Base-by-base conservation (phyloP, 345 rosid species). In the Dimocarpus longan region DNA sequence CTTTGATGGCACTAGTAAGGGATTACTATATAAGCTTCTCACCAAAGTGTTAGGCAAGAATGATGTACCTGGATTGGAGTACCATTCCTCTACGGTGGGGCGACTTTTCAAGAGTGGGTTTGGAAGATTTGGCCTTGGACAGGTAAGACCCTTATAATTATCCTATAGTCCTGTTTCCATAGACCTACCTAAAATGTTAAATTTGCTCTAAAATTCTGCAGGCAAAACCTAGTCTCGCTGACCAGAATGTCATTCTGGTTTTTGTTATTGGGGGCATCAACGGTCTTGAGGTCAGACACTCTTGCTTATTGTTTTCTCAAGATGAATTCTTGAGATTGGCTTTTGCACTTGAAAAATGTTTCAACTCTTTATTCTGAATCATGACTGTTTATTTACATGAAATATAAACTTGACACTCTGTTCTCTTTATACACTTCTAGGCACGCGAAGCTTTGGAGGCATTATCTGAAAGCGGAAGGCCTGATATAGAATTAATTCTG, bases 81-180 rank as follows among this genome's bases (percentile, higher is more conserved):
- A 92, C 78, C 99, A 95, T 89, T 95, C 99, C 42, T 93, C 99
- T 50, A 85, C 99, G 2, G 98, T 95, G 4, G 99, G 99, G 16
- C 86, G 99, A 68, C 91, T 95, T 78, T 90, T 95, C 81, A 95
- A 95, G 89, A 95, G 97, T 72, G 98, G 99, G 7, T 93, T 95
- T 71, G 98, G 98, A 79, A 89, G 99, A 86, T 91, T 95, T 84
- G 99, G 98, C 78, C 92, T 95, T 71, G 97, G 97, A 69, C 98
- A 93, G 96, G 99, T 88, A 76, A 79, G 19, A 32, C 57, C 57
- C 44, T n/a, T 60, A 9, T 46, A 37, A 40, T 28, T 12, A 16
- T 57, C 46, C 54, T 16, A 57, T 6, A 68, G 46, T 60, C 39
- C 16, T 80, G 70, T 64, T 71, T 73, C 66, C 5, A 10, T 68